Evolutionary conservation across 192 early-diverging fungal genomes (phyloP), one percentile per base, ranked within the genome.

Genomic region (Coemansia sp.): DNA sequence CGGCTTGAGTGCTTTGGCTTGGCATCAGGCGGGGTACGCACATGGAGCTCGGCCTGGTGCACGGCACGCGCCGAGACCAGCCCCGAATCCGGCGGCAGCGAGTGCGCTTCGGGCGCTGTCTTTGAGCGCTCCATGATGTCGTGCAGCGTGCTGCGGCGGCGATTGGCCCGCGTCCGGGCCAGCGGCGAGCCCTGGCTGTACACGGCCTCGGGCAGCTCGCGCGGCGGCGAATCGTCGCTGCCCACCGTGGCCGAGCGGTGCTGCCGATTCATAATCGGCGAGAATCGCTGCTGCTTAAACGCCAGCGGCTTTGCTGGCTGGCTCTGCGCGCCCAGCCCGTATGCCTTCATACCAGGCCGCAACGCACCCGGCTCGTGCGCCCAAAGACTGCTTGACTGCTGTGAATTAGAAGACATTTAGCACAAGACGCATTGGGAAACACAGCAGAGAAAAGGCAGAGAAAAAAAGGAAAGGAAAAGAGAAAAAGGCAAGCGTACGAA

Each of bases 251-350:
- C 57, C 21, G 72, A 64, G 44, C 72, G 72, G 34, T 61, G 51
- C 48, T 68, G 65, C 8, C 72, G 60, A 56, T 75, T 75, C 72
- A 75, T 75, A 15, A 55, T 64, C 6, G 71, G 72, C 8, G 72
- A 64, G 36, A 75, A 75, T 14, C 72, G 60, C 54, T 68, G 72
- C 53, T 75, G 72, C 48, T 63, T 48, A 20, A 40, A 35, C 8
- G 51, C 51, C 11, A 28, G 17, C 49, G 58, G 40, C 54, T 23
- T 39, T 17, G 27, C 32, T 23, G 32, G 28, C 5, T 25, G 26
- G 28, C 41, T 55, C 19, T 41, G 20, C 10, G 19, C 23, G 10
- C 31, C 50, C 41, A 26, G 34, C 30, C 26, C 49, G 11, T 35
- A 49, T 27, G 25, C 50, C 50, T 29, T 40, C 40, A 53, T 40